Conservation (phyloP, 257 asterid genomes). For the Solanum boliviense region DNA sequence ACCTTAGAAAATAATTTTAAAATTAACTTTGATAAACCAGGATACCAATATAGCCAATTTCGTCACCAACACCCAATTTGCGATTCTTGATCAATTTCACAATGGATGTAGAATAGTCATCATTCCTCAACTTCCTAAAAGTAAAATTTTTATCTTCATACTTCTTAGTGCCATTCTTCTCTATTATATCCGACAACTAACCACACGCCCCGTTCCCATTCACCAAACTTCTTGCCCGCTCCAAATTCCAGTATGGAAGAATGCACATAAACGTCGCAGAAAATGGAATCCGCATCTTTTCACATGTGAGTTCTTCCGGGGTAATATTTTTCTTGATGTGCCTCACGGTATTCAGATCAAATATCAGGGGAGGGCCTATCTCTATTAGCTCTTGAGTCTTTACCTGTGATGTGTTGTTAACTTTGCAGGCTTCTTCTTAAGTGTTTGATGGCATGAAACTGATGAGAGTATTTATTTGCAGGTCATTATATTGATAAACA, state of each 20-base stretch:
- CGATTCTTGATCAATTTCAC: slow-evolving; percentile 10
- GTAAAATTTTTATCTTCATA: not conserved
- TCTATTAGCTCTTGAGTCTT: not conserved
- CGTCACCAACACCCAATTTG: slow-evolving; percentile 21
- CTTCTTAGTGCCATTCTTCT: slow-evolving; percentile 10
- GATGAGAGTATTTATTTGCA: too few species aligned
- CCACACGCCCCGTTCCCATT: slow-evolving; percentile 4
- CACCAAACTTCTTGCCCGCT: slow-evolving; percentile 20
- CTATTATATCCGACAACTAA: slow-evolving; percentile 33
- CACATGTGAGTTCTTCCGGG: accelerated
- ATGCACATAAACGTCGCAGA: too few species aligned
- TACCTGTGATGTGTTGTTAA: not conserved
- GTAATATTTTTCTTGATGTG: not conserved
- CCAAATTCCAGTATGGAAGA: slow-evolving; percentile 33
- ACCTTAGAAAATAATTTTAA: not conserved
- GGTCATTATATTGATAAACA: not conserved
- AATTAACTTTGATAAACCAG: not conserved
- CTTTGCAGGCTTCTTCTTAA: not conserved
- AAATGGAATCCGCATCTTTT: not conserved
- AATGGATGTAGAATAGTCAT: slow-evolving; percentile 15
- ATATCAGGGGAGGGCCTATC: not conserved
- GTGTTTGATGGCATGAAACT: not conserved
- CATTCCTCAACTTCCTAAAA: slow-evolving; percentile 18
- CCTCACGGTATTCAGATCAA: accelerated
- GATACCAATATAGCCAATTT: slow-evolving; percentile 39